These are phyloP conservation scores for Aspergillus pseudoglaucus DNA, from an alignment of 2,329 filamentous ascomycete species.

Conservation along the genomic window DNA sequence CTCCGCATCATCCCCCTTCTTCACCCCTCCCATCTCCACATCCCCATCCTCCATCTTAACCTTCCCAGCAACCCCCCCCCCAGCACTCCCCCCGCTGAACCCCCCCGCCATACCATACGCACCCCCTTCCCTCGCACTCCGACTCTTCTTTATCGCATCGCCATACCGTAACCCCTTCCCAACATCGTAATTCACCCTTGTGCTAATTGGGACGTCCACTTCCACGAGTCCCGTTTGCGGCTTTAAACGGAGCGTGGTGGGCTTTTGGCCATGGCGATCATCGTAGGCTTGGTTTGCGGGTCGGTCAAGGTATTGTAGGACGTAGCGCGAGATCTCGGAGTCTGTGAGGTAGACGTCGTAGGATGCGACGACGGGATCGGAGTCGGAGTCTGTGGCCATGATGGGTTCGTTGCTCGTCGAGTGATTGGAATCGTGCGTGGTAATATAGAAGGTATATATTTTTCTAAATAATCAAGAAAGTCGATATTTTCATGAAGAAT, in stretches of 20 bases:
- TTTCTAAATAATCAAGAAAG: too few species aligned
- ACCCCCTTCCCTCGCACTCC: conserved; percentile 53
- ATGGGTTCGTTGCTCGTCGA: too few species aligned
- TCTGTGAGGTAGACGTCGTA: conserved; percentile 88
- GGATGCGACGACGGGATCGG: conserved; percentile 62
- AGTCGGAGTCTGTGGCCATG: background rate
- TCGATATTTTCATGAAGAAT: too few species aligned
- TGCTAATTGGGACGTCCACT: conserved; percentile 79
- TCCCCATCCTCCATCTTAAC: conserved; percentile 19
- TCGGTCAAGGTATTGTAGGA: conserved; percentile 78
- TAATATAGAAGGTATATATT: too few species aligned
- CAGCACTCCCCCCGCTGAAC: conserved; percentile 56
- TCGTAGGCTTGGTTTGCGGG: conserved; percentile 58
- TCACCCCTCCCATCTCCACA: conserved; percentile 28
- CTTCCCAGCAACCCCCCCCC: conserved; percentile 20
- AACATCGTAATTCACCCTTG: conserved; percentile 69
- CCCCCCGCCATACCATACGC: conserved; percentile 66
- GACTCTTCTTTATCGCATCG: conserved; percentile 58
- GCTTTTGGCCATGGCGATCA: conserved; percentile 48
- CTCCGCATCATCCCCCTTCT: conserved; percentile 12
- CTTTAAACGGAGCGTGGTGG: conserved; percentile 76
- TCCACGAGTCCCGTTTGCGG: conserved; percentile 76
- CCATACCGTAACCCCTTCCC: conserved; percentile 79
- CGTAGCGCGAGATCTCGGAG: conserved; percentile 61
- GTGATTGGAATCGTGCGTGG: too few species aligned